phyloP scores from a whole-genome alignment of 208 protist genomes.

The Blastocrithidia nonstop region DNA sequence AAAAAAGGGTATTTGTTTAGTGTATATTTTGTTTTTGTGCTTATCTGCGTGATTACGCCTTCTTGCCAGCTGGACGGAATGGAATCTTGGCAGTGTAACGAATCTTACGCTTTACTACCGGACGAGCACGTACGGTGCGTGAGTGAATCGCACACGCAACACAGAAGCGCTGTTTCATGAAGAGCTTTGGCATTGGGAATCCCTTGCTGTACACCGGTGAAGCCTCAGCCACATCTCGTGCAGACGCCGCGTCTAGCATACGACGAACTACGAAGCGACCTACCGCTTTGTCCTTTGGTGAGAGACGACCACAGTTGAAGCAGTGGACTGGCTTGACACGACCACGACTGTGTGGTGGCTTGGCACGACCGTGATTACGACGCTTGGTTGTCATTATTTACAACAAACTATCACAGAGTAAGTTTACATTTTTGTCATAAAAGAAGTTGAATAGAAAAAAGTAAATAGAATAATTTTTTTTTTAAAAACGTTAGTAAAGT shows the following conservation, averaged over 20 bases:
- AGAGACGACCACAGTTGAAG: constrained; percentile 87
- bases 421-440: neutral
- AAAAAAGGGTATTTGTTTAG: too few relatives aligned
- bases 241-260: constrained; percentile 95
- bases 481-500: constrained; percentile 2
- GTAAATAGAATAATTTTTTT: neutral
- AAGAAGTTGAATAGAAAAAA: neutral
- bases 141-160: constrained; percentile 98
- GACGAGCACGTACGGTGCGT: constrained; percentile 90
- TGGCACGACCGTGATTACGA: constrained; percentile 86
- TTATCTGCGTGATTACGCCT: constrained; percentile 12
- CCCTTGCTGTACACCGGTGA: constrained; percentile 84
- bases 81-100: constrained; percentile 76
- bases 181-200: constrained; percentile 96
- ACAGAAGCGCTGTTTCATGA: constrained; percentile 99
- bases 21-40: too few relatives aligned
- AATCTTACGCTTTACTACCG: constrained; percentile 62
- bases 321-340: constrained; percentile 85
- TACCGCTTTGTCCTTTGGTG: constrained; percentile 96
- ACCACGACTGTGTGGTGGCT: constrained; percentile 83
- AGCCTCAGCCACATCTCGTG: constrained; percentile 94
- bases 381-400: constrained; percentile 92
- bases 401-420: too few relatives aligned
- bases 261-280: constrained; percentile 97
- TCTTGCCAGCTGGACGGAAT: constrained; percentile 45